A percentile compares a stretch with the other conserved stretches of the same genome.
phyloP scores from a whole-genome alignment of 768 basidiomycete species.

The Mrakia hoshinonis region DNA sequence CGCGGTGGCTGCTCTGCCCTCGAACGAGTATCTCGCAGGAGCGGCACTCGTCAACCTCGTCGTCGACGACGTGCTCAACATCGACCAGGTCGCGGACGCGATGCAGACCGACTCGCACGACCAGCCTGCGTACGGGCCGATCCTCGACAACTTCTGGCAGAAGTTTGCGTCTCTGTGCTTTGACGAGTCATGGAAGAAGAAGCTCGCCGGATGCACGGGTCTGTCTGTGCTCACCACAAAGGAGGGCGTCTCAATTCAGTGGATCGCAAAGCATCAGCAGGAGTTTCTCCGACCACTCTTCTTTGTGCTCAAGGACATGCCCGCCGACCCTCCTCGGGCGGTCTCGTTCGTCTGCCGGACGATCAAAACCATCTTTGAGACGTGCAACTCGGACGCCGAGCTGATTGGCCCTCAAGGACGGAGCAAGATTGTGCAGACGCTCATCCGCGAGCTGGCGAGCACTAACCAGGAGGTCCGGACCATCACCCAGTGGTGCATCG shows the following conservation, averaged over 20 bases:
- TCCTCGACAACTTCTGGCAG: slow-evolving; percentile 71
- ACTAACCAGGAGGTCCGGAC: slow-evolving; percentile 76
- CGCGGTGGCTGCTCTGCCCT: slow-evolving; percentile 24
- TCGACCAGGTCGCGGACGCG: slow-evolving; percentile 8
- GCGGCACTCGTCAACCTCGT: slow-evolving; percentile 23
- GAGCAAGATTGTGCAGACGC: slow-evolving; percentile 38
- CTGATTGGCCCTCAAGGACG: slow-evolving; percentile 35
- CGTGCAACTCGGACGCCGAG: slow-evolving; percentile 33
- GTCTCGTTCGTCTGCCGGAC: slow-evolving; percentile 69
- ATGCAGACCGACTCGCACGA: slow-evolving; percentile 18
- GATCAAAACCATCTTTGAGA: slow-evolving; percentile 46
- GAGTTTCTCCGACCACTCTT: slow-evolving; percentile 84
- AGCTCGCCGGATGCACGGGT: slow-evolving; percentile 80
- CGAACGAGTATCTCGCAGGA: slow-evolving; percentile 8
- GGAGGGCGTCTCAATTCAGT: slow-evolving; percentile 61
- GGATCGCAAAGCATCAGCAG: slow-evolving; percentile 77
- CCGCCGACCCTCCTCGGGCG: slow-evolving; percentile 74
- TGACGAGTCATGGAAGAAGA: slow-evolving; percentile 81
- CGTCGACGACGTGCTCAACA: slow-evolving; percentile 45
- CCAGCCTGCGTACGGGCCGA: slow-evolving; percentile 34
- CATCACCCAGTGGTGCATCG: slow-evolving; percentile 71
- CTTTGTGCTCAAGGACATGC: slow-evolving; percentile 88
- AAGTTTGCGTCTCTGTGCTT: slow-evolving; percentile 79
- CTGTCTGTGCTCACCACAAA: slow-evolving; percentile 69
- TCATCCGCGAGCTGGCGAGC: slow-evolving; percentile 71